Evolutionary conservation across 805 yeast genomes (phyloP), one percentile per base, ranked within the genome.

Genomic region (Schizosaccharomyces lindneri): DNA sequence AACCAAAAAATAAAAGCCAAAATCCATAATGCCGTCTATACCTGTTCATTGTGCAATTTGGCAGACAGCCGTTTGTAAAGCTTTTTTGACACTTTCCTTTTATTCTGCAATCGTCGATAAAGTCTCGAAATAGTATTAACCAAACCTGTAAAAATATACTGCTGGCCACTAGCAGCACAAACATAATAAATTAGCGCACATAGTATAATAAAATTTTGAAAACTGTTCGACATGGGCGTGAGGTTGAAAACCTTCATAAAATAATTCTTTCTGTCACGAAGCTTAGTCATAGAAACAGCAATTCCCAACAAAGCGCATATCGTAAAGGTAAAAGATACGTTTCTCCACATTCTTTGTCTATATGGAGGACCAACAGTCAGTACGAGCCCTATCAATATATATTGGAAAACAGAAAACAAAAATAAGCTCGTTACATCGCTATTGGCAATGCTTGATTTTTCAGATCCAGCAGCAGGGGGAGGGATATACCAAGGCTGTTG

Each of bases 301-400:
- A 51, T 21, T 21, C 21, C 32, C 31, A 51, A 24, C 13, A 51
- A 29, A 7, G 13, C 57, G 7, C n/a, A 21, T 24, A 59, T 43
- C 2, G 39, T 2, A 6, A 43, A 36, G 24, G 21, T 29, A 41
- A 48, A 61, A 62, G 59, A 32, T 62, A 61, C 32, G 65, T 75
- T 93, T 64, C 81, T 76, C 32, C 73, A 70, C 66, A 83, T 79
- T 1, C 89, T 82, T 68, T 86, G 84, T 62, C 98, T 77, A 71
- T 87, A 93, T 24, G 99, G 99, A 7, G 93, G 89, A 0, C 99
- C 98, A 13, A 80, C 85, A 21, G 95, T 85, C 63, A 93, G 74
- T n/a, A 88, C 80, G 39, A 87, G 73, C 0, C 97, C 96, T 62
- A 82, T 78, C 62, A 87, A 73, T 60, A 94, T 84, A 71, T 93